Evolutionary conservation across 2,329 filamentous ascomycete genomes (phyloP), one percentile per base, ranked within the genome.

Genomic region (Paracamarosporium sp.): DNA sequence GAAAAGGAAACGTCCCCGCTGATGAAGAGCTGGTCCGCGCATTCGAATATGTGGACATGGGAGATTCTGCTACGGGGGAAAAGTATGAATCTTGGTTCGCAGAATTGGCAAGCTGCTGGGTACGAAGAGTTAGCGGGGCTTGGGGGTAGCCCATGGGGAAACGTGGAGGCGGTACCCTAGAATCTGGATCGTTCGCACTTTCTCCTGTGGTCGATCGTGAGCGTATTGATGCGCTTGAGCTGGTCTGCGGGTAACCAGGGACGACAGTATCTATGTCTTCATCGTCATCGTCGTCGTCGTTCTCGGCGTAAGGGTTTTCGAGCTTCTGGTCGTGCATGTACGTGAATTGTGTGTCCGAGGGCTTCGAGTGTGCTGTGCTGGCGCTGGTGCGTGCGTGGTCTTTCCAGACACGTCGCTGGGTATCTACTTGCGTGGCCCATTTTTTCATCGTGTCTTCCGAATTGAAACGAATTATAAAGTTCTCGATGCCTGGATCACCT

Each of bases 371-470:
- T 72, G 60, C 67, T 13, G 72, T 78, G 73, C 74, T 80, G 73
- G 71, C 79, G 52, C 75, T 78, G 24, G 73, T 83, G 79, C 81
- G 88, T 87, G 79, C 66, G 43, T 74, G 67, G 35, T 83, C 81
- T 56, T 76, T 76, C 68, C 80, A 81, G 8, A 81, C 77, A 43
- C 81, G 76, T 59, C 92, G 85, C 76, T 97, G 93, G 2, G 80
- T 83, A 64, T 96, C 91, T 25, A 97, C 87, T 38, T 91, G 88
- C 8, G 82, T 82, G 27, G 90, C 89, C 95, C 95, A 99, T 73
- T 94, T 97, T 77, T 90, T 93, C 88, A 98, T 93, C 13, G 85
- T 88, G 65, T 97, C 93, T 75, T 99, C 95, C 59, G 94, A 95
- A 50, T 87, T 85, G 76, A 97, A 98, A 65, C 92, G 91, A 72